A percentile compares a stretch with the other conserved stretches of the same genome.
Conservation (phyloP, 805 yeast species). For the Grigorovia yakushimaensis region DNA sequence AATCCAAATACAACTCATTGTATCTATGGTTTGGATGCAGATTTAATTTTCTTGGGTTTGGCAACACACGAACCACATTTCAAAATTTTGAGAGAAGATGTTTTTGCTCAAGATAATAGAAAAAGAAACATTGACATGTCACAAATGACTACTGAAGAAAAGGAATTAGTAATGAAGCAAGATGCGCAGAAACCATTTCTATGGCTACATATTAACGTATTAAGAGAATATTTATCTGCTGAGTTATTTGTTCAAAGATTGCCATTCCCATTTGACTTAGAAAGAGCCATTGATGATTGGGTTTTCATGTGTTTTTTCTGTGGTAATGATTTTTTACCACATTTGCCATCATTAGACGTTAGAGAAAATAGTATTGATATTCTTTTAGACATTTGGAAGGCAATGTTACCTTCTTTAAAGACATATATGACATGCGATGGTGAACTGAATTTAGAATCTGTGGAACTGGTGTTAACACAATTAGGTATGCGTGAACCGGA, state of each 20-base stretch:
- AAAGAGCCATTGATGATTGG: constrained; percentile 98
- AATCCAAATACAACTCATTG: constrained; percentile 93
- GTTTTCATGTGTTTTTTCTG: constrained; percentile 96
- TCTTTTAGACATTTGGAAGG: constrained; percentile 76
- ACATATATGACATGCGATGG: constrained; percentile 91
- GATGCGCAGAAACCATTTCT: constrained; percentile 67
- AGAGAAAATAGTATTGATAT: constrained; percentile 88
- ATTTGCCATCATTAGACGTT: constrained; percentile 87
- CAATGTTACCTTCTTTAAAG: constrained; percentile 50
- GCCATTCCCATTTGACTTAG: constrained; percentile 73
- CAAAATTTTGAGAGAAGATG: constrained; percentile 89
- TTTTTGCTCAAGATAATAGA: constrained; percentile 60
- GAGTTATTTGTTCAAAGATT: constrained; percentile 67
- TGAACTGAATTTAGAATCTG: constrained; percentile 59
- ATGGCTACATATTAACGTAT: constrained; percentile 83
- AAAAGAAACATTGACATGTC: constrained; percentile 11
- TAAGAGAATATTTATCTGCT: constrained; percentile 78
- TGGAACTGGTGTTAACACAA: constrained; percentile 55
- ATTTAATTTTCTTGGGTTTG: constrained; percentile 85
- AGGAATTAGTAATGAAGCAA: constrained; percentile 26
- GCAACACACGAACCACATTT: constrained; percentile 99
- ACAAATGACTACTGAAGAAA: constrained; percentile 53
- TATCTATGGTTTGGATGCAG: constrained; percentile 96
- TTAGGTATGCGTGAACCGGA: constrained; percentile 68
- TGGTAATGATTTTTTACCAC: constrained; percentile 97